Evolutionary conservation across 179 eudicot genomes (phyloP), one percentile per base, ranked within the genome.

Genomic region (Spergularia azorica): DNA sequence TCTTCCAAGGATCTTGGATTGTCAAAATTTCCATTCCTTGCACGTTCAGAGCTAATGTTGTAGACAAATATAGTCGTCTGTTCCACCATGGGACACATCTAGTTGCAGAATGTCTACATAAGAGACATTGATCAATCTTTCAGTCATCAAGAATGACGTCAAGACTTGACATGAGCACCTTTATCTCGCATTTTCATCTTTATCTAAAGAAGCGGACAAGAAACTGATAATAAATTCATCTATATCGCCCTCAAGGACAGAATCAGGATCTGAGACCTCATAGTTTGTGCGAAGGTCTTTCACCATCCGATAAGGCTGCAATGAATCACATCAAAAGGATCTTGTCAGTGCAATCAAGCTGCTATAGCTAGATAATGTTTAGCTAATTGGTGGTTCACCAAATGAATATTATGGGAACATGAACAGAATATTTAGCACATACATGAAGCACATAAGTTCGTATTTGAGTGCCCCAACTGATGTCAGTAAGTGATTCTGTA

Each of bases 241-340:
- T 15, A 96, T 85, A 77, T 94, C 96, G n/a, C 99, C 99, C 69
- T 86, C 96, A 15, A 96, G 96, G 56, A 96, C 99, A 9, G 97
- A 89, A 77, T 96, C 99, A 20, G 98, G 92, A 74, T 96, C 91
- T 50, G 99, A 94, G 32, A 94, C 96, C 87, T 96, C 99, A 67
- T 88, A 88, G 73, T 88, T 91, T 3, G 98, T 96, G 67, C 99
- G 86, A 56, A 87, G 92, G 86, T 96, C 99, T 86, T 94, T 96
- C 81, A 94, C 99, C 98, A 96, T 90, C 43, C 92, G 91, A 75
- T 96, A 96, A 56, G 99, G 99, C 99, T 94, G 94, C 84, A 86
- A 50, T 14, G 59, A 71, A 20, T 48, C 77, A 59, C 20, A 26
- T 5, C 54, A 32, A 75, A 41, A 70, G 21, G 38, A n/a, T 26